These are phyloP conservation scores for Haplosporangium sp. DNA, from an alignment of 371 early-diverging fungal genomes.

Conservation along the genomic window DNA sequence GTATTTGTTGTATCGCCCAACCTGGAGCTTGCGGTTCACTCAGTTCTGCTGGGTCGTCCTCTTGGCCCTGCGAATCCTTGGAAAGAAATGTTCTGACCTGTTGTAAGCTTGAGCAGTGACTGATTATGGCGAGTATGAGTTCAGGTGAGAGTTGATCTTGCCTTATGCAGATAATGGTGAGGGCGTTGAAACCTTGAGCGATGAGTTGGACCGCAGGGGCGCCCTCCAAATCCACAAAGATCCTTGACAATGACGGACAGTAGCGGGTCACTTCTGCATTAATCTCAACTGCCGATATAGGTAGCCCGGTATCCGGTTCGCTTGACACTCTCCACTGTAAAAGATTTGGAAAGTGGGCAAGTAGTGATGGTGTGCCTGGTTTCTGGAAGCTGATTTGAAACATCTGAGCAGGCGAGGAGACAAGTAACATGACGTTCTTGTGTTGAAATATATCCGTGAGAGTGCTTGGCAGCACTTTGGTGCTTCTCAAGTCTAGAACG, in stretches of 20 bases:
- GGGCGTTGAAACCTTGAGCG: no score
- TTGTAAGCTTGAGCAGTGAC: no score
- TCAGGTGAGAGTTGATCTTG: no score
- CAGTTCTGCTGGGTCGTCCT: no score
- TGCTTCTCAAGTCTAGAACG: neutral
- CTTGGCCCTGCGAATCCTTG: no score
- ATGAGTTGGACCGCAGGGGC: no score
- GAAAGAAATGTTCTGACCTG: no score
- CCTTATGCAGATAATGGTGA: no score
- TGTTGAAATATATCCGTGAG: neutral
- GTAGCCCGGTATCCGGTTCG: no score
- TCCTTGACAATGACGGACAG: neutral
- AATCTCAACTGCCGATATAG: neutral
- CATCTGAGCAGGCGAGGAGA: neutral
- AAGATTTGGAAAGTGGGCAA: neutral
- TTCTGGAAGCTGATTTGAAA: neutral
- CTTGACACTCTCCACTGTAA: neutral
- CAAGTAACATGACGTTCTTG: neutral
- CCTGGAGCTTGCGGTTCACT: no score
- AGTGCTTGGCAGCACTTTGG: neutral
- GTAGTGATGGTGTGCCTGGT: neutral
- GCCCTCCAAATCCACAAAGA: neutral
- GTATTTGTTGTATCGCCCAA: no score
- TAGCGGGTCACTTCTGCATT: neutral
- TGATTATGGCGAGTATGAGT: no score